Evolutionary conservation across 192 early-diverging fungal species (phyloP).

Genomic region (Radiomyces spectabilis): DNA sequence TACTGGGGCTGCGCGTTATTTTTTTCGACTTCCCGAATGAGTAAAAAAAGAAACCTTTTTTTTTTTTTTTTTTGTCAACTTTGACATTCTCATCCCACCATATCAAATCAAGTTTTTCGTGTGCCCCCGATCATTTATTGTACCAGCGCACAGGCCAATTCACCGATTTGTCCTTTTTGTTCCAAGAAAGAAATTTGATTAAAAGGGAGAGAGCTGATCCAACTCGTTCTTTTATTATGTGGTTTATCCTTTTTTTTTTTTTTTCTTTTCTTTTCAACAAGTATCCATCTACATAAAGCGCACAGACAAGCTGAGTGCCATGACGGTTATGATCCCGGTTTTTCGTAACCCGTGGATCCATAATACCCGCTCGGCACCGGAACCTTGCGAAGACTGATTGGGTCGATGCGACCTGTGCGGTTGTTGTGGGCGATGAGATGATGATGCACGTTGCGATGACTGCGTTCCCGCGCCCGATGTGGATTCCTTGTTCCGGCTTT

Average conservation of each 20-base stretch:
- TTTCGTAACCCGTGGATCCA: too few species aligned
- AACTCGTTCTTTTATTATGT: not conserved
- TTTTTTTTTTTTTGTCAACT: too few species aligned
- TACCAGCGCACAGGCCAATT: too few species aligned
- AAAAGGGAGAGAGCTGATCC: not conserved
- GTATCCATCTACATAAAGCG: not conserved
- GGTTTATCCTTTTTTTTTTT: not conserved
- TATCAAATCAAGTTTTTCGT: too few species aligned
- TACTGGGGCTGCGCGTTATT: too few species aligned
- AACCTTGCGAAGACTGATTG: not conserved
- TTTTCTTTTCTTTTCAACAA: not conserved
- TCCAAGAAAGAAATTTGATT: not conserved
- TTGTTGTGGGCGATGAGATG: not conserved
- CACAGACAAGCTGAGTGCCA: too few species aligned
- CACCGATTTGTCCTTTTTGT: too few species aligned
- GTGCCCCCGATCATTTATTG: too few species aligned
- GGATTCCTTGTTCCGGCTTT: too few species aligned
- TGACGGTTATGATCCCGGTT: too few species aligned
- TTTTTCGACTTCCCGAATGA: too few species aligned
- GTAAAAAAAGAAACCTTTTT: not conserved
- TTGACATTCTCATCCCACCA: too few species aligned
- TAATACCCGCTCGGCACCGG: not conserved
- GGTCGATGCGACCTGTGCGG: not conserved
- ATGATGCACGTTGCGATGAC: not conserved
- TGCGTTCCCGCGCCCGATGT: not conserved